A percentile compares a stretch with the other conserved stretches of the same genome.
Conservation (phyloP, 345 rosid species). For the Brassica napus region Da-Ae NC_063439.1:28222001-28222500, state of each 20-base stretch:
- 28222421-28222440: not conserved
- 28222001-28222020: constrained; percentile 32
- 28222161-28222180: constrained; percentile 15
- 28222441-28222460: not conserved
- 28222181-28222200: constrained; percentile 28
- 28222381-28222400: not conserved
- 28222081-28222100: constrained; percentile 52
- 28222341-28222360: not conserved
- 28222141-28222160: constrained; percentile 34
- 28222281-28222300: not conserved
- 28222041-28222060: constrained; percentile 33
- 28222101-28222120: constrained; percentile 46
- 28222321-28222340: not conserved
- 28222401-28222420: not conserved
- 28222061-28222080: constrained; percentile 26
- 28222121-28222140: constrained; percentile 46
- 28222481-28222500: not conserved
- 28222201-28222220: not conserved
- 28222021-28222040: constrained; percentile 32
- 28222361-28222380: not conserved
- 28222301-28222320: not conserved
- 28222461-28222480: not conserved
- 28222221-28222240: not conserved
- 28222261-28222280: not conserved
- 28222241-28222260: not conserved